Percentiles rank a stretch among this genome's conserved stretches.
phyloP scores from a whole-genome alignment of 164 flowering plant genomes.

The Aristolochia fimbriata region DNA sequence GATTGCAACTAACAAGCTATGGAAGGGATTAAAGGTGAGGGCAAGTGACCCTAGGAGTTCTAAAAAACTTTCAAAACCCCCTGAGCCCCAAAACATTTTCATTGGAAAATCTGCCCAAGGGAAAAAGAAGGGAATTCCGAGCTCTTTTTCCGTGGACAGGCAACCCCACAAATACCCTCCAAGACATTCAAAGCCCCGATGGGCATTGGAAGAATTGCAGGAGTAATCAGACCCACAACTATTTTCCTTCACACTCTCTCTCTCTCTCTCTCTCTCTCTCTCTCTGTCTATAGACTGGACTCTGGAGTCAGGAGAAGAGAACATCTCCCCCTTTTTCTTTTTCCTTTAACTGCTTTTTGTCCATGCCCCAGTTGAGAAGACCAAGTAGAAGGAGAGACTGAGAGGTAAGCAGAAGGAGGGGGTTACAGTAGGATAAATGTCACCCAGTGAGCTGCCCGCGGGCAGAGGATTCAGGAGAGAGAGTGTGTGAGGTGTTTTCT shows the following conservation, averaged over 20 bases:
- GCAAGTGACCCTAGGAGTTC: slow-evolving; percentile 11
- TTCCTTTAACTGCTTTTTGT: slow-evolving; percentile 9
- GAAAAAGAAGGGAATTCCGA: background rate
- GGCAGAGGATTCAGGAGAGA: slow-evolving; percentile 7
- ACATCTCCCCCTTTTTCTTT: slow-evolving; percentile 8
- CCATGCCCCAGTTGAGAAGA: slow-evolving; percentile 9
- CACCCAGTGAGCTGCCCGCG: slow-evolving; percentile 13
- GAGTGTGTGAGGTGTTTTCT: background rate
- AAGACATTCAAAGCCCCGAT: background rate
- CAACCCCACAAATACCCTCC: background rate
- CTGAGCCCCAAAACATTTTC: slow-evolving; percentile 4
- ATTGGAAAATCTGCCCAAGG: slow-evolving; percentile 9
- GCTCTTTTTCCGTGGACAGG: background rate
- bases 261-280: no score
- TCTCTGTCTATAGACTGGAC: no score
- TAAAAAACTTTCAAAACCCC: slow-evolving; percentile 3
- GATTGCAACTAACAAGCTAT: background rate
- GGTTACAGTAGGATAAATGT: background rate
- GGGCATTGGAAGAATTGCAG: background rate
- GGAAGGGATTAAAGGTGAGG: slow-evolving; percentile 2
- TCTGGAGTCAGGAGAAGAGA: no score
- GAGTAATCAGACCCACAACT: slow-evolving; percentile 3
- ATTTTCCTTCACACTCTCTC: background rate
- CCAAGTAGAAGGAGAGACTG: slow-evolving; percentile 1
- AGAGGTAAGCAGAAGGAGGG: slow-evolving; percentile 1